These are phyloP conservation scores for Incumbomyces lentus DNA, from an alignment of 2,329 filamentous ascomycete genomes.

Conservation along the genomic window DNA sequence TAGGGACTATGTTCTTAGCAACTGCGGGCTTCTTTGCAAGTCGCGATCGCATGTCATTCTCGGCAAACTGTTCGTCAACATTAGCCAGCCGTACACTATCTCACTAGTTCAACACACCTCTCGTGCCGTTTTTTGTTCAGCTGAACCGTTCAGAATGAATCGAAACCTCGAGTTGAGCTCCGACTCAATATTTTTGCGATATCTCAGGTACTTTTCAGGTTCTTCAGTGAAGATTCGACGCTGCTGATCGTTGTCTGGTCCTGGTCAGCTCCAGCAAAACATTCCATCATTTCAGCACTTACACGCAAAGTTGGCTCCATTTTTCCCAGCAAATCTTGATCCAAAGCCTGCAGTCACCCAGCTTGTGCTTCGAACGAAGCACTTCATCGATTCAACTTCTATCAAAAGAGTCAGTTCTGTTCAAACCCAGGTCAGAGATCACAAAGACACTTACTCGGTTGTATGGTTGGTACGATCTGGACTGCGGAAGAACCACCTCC, in stretches of 20 bases:
- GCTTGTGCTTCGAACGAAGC: conserved; percentile 27
- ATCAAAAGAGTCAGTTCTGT: neutral
- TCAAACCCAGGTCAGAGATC: conserved; percentile 20
- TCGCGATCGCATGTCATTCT: conserved; percentile 6
- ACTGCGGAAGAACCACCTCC: conserved; percentile 21
- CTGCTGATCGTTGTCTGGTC: conserved; percentile 7
- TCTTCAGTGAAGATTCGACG: conserved; percentile 13
- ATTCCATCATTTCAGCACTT: too few species aligned
- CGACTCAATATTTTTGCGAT: conserved; percentile 22
- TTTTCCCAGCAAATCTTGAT: conserved; percentile 36
- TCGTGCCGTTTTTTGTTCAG: neutral
- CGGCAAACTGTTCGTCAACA: neutral
- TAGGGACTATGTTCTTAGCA: conserved; percentile 6
- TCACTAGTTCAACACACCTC: neutral
- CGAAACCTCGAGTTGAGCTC: conserved; percentile 21
- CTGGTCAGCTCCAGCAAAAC: conserved; percentile 13
- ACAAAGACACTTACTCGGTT: conserved; percentile 25
- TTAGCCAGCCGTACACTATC: too few species aligned
- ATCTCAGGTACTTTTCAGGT: conserved; percentile 17
- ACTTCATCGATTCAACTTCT: conserved; percentile 24
- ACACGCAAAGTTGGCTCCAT: conserved; percentile 38
- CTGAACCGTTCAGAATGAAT: neutral
- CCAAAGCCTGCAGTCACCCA: conserved; percentile 42
- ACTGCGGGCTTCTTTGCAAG: conserved; percentile 2
- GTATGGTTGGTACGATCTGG: conserved; percentile 29